Base-by-base conservation (phyloP, 331 rosid genomes). In the Stylosanthes scabra region DNA sequence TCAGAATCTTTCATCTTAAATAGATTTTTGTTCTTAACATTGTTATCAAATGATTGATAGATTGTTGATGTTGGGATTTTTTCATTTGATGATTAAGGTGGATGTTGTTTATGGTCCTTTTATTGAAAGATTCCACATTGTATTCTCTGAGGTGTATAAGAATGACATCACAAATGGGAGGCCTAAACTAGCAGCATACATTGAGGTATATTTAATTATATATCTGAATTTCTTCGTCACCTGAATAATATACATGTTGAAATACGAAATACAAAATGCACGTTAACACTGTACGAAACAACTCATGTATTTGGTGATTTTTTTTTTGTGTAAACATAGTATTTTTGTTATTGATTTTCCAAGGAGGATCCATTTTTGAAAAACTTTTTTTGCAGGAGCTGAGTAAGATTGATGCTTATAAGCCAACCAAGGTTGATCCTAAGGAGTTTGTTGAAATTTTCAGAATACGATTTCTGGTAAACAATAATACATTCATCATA, bases 171-270 rank as follows among this genome's bases (percentile, higher is more conserved):
- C 84, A 5, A 64, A 67, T 59, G 86, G 94, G 62, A 86, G 91
- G 76, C 89, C 94, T 15, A 81, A 81, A 74, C 83, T 86, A 52
- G 81, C 85, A 20, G 74, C 81, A 59, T 89, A 85, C 84, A 66
- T 84, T n/a, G 84, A 86, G 89, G 94, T 84, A 80, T 39, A 45
- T 51, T 20, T 20, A 20, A 20, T 20, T 20, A 20, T 20, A 20
- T 20, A 20, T 20, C 25, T 20, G 25, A 20, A 20, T 20, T 20
- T 1, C 25, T 20, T 20, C 25, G 25, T 20, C 25, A 20, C 25
- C 25, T 20, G 1, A 20, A 20, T 20, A 20, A 20, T 20, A 20
- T 20, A 20, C 25, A 20, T 20, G 1, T 20, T 20, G 25, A 20
- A 20, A 20, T 20, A 20, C 1, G 25, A 20, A 20, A 20, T 20